Conservation (phyloP, 164 flowering plant genomes). For the Chloranthus sessilifolius region DNA sequence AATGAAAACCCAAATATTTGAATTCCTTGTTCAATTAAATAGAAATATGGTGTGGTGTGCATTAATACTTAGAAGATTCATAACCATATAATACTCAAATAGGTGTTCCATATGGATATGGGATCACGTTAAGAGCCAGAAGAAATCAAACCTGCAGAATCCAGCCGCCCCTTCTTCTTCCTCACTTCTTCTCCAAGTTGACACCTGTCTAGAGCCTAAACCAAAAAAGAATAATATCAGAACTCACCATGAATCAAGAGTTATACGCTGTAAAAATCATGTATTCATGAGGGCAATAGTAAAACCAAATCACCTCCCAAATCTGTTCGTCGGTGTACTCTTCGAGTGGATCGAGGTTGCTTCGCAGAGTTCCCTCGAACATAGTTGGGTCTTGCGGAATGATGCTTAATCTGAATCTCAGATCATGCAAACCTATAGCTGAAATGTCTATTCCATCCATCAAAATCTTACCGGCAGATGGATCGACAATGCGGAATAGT, state of each 20-base stretch:
- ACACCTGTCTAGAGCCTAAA: slow-evolving; percentile 39
- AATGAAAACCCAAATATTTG: too few species aligned
- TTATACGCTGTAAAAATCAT: neutral
- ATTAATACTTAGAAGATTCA: too few species aligned
- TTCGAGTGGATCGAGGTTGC: slow-evolving; percentile 39
- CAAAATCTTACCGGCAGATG: slow-evolving; percentile 29
- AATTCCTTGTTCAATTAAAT: too few species aligned
- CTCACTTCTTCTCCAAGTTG: slow-evolving; percentile 41
- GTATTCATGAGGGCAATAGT: neutral
- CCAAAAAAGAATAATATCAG: slow-evolving; percentile 2
- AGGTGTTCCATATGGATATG: too few species aligned
- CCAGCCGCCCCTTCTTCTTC: slow-evolving; percentile 31
- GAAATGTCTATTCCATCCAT: slow-evolving; percentile 36
- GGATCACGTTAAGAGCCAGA: too few species aligned
- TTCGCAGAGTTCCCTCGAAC: slow-evolving; percentile 39
- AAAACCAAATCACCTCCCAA: slow-evolving; percentile 56
- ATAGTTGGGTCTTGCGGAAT: slow-evolving; percentile 49
- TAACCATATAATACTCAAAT: too few species aligned
- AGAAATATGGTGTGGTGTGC: too few species aligned
- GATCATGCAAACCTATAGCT: slow-evolving; percentile 38
- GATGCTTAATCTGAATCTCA: slow-evolving; percentile 37
- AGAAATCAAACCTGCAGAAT: slow-evolving; percentile 27
- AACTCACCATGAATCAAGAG: neutral
- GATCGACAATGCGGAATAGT: slow-evolving; percentile 38
- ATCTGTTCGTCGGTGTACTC: slow-evolving; percentile 39